Evolutionary conservation across 495 filamentous ascomycete genomes (phyloP).

Genomic region (Xylaria intraflava): DNA sequence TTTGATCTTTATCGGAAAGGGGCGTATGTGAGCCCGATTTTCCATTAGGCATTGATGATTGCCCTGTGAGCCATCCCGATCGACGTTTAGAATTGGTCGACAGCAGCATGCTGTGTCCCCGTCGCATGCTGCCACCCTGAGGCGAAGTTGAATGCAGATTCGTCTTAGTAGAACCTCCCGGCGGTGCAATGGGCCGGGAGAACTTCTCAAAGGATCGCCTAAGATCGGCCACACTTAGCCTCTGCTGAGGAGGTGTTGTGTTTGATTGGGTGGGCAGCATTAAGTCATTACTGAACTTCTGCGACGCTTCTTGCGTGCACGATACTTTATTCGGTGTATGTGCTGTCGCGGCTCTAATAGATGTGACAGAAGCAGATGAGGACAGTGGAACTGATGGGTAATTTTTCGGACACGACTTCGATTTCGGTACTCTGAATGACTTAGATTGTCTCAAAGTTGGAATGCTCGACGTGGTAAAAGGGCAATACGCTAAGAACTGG

Average conservation of each 20-base stretch:
- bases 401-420: conserved; percentile 4
- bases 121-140: not conserved
- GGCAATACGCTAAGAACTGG: conserved; percentile 13
- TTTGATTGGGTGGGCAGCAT: not conserved
- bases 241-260: conserved; percentile 6
- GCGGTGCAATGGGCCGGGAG: not conserved
- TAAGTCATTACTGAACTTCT: not conserved
- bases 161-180: not conserved
- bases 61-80: not conserved
- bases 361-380: conserved; percentile 1
- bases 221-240: conserved; percentile 32
- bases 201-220: conserved; percentile 28
- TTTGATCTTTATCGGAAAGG: not conserved
- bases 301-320: not conserved
- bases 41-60: not conserved
- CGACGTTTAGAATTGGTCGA: not conserved
- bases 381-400: conserved; percentile 12
- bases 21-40: not conserved
- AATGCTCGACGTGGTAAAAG: conserved; percentile 3
- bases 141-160: not conserved
- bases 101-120: not conserved
- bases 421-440: not conserved
- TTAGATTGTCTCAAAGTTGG: conserved; percentile 1
- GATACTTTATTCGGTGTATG: not conserved
- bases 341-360: not conserved